phyloP scores from a whole-genome alignment of 768 basidiomycete species.

The Xerocomus brunneocitrinus region DNA sequence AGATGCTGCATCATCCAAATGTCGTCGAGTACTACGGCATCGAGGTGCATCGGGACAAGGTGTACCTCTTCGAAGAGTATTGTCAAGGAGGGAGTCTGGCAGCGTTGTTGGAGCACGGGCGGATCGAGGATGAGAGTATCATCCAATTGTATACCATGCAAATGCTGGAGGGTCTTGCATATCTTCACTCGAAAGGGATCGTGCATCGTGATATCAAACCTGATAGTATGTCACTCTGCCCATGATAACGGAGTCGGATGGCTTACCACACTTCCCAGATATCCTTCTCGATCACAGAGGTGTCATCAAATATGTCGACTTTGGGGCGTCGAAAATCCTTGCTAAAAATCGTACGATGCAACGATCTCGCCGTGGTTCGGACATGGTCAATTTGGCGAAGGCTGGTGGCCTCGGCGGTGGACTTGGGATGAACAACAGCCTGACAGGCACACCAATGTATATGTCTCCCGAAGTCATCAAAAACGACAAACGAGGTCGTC shows the following conservation, averaged over 20 bases:
- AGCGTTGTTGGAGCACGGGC: constrained; percentile 82
- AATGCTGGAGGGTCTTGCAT: constrained; percentile 91
- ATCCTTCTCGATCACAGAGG: constrained; percentile 87
- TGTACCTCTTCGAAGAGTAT: constrained; percentile 98
- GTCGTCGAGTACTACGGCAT: constrained; percentile 99
- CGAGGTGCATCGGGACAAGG: constrained; percentile 97
- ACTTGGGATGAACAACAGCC: constrained; percentile 68
- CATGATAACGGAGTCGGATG: constrained; percentile 1
- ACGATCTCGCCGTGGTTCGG: constrained; percentile 57
- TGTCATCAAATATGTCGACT: constrained; percentile 95
- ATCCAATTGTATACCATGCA: constrained; percentile 95
- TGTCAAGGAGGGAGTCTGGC: constrained; percentile 95
- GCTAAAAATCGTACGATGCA: constrained; percentile 84
- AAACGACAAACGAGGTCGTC: constrained; percentile 80
- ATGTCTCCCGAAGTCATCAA: constrained; percentile 99
- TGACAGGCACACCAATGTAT: constrained; percentile 99
- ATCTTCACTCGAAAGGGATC: constrained; percentile 88
- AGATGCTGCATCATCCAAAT: constrained; percentile 94
- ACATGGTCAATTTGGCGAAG: constrained; percentile 32
- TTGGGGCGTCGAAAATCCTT: constrained; percentile 94
- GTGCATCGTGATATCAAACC: constrained; percentile 98
- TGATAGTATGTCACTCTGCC: constrained; percentile 67
- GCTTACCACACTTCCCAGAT: constrained; percentile 47
- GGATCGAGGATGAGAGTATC: constrained; percentile 95
- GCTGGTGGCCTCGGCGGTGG: constrained; percentile 34